Base-by-base conservation (phyloP, 495 filamentous ascomycete species). In the Daldinia loculata region DNA sequence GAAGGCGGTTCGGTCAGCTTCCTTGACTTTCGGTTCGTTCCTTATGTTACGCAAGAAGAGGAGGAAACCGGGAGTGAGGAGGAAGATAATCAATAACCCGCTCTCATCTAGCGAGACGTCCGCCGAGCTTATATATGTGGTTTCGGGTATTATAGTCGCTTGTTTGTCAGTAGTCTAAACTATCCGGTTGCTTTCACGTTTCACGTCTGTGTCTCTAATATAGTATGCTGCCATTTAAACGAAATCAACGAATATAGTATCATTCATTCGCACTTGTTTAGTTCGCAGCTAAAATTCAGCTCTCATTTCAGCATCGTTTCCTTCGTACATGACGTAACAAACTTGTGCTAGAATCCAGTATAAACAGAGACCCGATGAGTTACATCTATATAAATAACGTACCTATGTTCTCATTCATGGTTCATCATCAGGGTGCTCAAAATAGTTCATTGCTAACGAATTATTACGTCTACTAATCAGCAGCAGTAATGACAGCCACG, bases 21-120 rank as follows among this genome's bases (percentile, higher is more conserved):
- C 66, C 77, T 85, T 50, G 83, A 84, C 68, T 85, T 85, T 70
- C 77, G 81, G 29, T 84, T 85, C 74, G 80, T 85, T 57, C 83
- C 83, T 38, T 85, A 83, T 64, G 79, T 80, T 45, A 74, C 71
- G 3, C 74, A 78, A 15, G 74, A 76, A 57, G 74, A 77, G 19
- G 75, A 78, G 5, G 79, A 81, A 26, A 71, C 78, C 6, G 83
- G 80, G 17, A 78, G 78, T 8, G 81, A 81, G 6, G 74, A 74
- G 6, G 78, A 67, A 17, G 75, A 70, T 5, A 72, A 70, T 51
- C 63, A 48, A 74, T 58, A 29, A 17, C 2, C 2, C 8, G 30
- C 29, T 12, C 29, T 52, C 24, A 9, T 30, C 50, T 53, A 30
- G 27, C 50, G 26, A 48, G 43, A 48, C 43, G 22, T 9, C n/a